Evolutionary conservation across 2,329 filamentous ascomycete genomes (phyloP).

Genomic region (Cadophora sp.): DNA sequence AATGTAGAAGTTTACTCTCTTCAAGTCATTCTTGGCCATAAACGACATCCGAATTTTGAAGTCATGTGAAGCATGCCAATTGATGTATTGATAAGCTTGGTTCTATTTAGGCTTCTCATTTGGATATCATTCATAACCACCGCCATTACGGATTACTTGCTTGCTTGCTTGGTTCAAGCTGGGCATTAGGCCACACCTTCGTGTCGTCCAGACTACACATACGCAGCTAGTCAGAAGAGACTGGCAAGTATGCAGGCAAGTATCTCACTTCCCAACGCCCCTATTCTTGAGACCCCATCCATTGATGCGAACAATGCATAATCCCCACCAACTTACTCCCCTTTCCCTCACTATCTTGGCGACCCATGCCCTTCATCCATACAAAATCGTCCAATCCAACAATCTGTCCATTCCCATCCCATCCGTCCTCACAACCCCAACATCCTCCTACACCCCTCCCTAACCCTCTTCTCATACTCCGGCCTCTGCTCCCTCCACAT

Average conservation of each 20-base stretch:
- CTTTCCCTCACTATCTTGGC: background rate
- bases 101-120: background rate
- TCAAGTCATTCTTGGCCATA: background rate
- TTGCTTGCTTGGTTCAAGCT: background rate
- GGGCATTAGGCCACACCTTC: too few species aligned
- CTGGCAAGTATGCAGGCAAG: background rate
- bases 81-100: background rate
- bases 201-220: too few species aligned
- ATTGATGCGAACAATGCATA: background rate
- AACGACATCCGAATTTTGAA: too few species aligned
- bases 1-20: constrained; percentile 12
- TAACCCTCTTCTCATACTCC: constrained; percentile 87
- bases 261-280: background rate
- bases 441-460: constrained; percentile 79
- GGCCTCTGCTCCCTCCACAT: constrained; percentile 88
- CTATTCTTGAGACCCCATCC: background rate
- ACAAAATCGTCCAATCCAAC: background rate
- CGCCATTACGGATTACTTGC: background rate
- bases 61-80: background rate
- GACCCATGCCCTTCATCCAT: background rate
- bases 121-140: background rate
- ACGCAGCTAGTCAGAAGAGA: background rate
- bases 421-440: constrained; percentile 67
- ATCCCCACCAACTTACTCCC: background rate
- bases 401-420: background rate